These are phyloP conservation scores for Calonectria pteridis DNA, from an alignment of 2,329 filamentous ascomycete species.

Conservation along the genomic window DNA sequence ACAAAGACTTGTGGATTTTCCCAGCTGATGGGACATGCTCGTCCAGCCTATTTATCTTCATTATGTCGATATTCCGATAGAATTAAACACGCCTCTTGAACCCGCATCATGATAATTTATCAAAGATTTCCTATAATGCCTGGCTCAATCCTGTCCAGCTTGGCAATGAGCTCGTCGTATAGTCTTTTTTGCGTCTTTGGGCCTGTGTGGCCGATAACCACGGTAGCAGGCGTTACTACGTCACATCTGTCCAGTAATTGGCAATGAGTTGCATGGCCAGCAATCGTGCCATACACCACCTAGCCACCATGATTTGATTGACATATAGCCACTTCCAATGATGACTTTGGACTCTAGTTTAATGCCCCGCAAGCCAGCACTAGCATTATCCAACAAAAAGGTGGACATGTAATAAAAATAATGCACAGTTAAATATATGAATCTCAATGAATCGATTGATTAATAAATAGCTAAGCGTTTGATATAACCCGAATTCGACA, in stretches of 20 bases:
- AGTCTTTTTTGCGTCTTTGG: background rate
- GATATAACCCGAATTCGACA: background rate
- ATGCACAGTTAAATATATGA: background rate
- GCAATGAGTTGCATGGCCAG: conserved; percentile 59
- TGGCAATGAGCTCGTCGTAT: background rate
- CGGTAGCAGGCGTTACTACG: conserved; percentile 19
- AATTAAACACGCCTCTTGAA: background rate
- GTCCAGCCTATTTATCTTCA: background rate
- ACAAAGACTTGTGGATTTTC: background rate
- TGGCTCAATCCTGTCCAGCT: background rate
- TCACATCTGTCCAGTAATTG: conserved; percentile 55
- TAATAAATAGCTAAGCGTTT: background rate
- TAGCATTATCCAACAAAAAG: background rate
- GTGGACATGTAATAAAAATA: background rate
- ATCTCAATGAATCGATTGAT: background rate
- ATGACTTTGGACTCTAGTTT: too few species aligned
- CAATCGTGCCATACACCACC: conserved; percentile 53
- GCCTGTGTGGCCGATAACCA: background rate
- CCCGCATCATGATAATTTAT: background rate
- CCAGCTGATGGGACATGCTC: background rate
- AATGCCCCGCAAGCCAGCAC: too few species aligned
- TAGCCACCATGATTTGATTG: too few species aligned
- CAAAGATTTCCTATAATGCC: background rate
- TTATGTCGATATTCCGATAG: background rate
- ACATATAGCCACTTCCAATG: too few species aligned